Evolutionary conservation across 192 early-diverging fungal species (phyloP).

Genomic region (Tieghemiomyces parasiticus): DNA sequence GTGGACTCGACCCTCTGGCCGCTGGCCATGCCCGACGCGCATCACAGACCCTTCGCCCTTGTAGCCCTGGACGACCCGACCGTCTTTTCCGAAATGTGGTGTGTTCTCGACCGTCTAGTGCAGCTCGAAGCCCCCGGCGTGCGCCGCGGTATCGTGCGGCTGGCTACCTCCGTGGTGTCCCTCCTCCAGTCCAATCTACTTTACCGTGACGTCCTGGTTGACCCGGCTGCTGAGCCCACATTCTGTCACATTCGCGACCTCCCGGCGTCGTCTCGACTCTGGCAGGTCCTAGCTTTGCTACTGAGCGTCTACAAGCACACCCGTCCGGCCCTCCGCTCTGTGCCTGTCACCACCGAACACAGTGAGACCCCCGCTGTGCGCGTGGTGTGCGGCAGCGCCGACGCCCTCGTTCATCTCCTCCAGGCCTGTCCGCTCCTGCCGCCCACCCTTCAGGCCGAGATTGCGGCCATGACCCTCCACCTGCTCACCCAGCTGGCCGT

Average conservation of each 20-base stretch:
- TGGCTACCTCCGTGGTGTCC: background rate
- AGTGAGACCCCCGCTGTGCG: background rate
- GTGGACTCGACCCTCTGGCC: no score
- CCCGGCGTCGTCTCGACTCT: background rate
- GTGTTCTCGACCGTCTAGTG: conserved; percentile 8
- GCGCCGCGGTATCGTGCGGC: background rate
- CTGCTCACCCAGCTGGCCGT: background rate
- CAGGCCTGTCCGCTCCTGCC: background rate
- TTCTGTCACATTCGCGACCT: background rate
- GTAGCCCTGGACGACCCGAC: background rate
- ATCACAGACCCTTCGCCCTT: conserved; percentile 1
- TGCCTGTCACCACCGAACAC: conserved; percentile 2
- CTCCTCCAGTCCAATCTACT: background rate
- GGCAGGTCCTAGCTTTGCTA: conserved; percentile 7
- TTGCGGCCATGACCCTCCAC: background rate
- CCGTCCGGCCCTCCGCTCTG: background rate
- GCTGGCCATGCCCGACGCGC: no score
- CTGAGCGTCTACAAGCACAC: conserved; percentile 8
- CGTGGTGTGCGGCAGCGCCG: background rate
- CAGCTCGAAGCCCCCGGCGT: conserved; percentile 3
- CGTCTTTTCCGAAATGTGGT: conserved; percentile 7
- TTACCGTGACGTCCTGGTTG: background rate
- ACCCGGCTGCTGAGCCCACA: background rate
- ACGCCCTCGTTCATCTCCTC: background rate
- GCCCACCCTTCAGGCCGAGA: background rate